Percentiles rank a stretch among this genome's conserved stretches.
Evolutionary conservation across 345 rosid genomes (phyloP).

Genomic region (Gossypium ekmanianum): DNA sequence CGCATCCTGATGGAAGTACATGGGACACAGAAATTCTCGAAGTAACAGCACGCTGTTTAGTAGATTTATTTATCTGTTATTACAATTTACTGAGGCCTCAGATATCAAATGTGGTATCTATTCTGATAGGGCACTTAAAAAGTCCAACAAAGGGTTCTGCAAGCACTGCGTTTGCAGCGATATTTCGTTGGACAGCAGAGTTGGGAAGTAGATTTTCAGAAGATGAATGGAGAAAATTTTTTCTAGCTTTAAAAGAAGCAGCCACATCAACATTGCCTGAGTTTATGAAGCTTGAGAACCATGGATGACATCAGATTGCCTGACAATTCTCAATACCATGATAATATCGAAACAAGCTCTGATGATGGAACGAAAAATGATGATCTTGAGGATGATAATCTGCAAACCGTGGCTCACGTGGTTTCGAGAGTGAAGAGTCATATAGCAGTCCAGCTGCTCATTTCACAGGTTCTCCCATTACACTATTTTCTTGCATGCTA

Average conservation of each 20-base stretch:
- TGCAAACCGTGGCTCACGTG: constrained; percentile 72
- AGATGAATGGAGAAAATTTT: constrained; percentile 70
- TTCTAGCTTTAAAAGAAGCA: constrained; percentile 66
- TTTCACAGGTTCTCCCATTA: constrained; percentile 52
- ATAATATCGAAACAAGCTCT: constrained; percentile 52
- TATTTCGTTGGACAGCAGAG: constrained; percentile 59
- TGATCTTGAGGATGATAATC: constrained; percentile 64
- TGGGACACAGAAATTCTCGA: constrained; percentile 85
- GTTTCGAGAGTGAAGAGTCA: constrained; percentile 80
- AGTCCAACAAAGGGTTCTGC: constrained; percentile 80
- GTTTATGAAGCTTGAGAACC: constrained; percentile 66
- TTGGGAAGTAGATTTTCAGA: constrained; percentile 55
- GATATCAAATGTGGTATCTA: constrained; percentile 52
- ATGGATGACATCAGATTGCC: constrained; percentile 57
- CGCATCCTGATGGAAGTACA: constrained; percentile 43
- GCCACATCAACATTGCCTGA: constrained; percentile 57
- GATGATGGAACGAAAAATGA: constrained; percentile 54
- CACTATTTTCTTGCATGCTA: neutral
- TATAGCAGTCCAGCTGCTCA: constrained; percentile 67
- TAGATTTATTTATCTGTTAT: constrained; percentile 62
- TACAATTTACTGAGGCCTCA: constrained; percentile 60
- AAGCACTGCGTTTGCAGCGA: constrained; percentile 63
- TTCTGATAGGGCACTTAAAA: constrained; percentile 64
- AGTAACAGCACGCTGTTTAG: constrained; percentile 65
- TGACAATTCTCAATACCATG: constrained; percentile 25